Base-by-base conservation (phyloP, 2,329 filamentous ascomycete genomes). In the Aspergillus proliferans region DNA sequence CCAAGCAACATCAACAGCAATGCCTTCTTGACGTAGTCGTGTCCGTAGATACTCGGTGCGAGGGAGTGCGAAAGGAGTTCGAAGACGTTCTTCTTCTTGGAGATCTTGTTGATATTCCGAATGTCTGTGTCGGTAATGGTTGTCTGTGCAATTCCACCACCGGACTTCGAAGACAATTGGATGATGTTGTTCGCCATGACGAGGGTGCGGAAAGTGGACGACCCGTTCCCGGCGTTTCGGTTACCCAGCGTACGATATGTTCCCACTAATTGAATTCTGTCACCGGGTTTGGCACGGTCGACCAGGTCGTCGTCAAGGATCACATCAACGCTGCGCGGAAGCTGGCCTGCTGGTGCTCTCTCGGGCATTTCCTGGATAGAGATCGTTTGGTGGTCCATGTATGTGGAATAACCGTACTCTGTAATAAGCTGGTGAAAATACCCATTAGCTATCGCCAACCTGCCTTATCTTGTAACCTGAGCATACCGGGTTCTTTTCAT, bases 331-430 rank as follows among this genome's bases (percentile, higher is more conserved):
- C 92, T 90, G 47, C 93, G 85, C 51, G 93, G 93, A 55, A 98
- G 80, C 75, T 97, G 93, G 47, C 93, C 93, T 51, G 93, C 92
- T 47, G 93, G 93, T 2, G 93, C 93, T 59, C 92, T 80, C 71
- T 98, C 93, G 0, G 93, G 93, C 93, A 98, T 98, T 75, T 98
- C 93, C 72, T 98, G 93, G 57, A 98, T 96, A 0, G 92, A 96
- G 52, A 98, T 89, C 14, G 88, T 95, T 70, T 98, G 93, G 66
- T 98, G 93, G 67, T 98, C 93, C 64, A 92, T 82, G 72, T 96
- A 98, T 45, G 87, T 93, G 68, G 86, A 94, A 73, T 94, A 92
- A 21, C 93, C 93, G 67, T 97, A 98, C 66, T 98, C 93, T 3
- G 93, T 98, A 50, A 89, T 82, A 18, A 98, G 78, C 72, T 81